Evolutionary conservation across 2,329 filamentous ascomycete genomes (phyloP), one percentile per base, ranked within the genome.

Genomic region (Didymella arachidicola): DNA sequence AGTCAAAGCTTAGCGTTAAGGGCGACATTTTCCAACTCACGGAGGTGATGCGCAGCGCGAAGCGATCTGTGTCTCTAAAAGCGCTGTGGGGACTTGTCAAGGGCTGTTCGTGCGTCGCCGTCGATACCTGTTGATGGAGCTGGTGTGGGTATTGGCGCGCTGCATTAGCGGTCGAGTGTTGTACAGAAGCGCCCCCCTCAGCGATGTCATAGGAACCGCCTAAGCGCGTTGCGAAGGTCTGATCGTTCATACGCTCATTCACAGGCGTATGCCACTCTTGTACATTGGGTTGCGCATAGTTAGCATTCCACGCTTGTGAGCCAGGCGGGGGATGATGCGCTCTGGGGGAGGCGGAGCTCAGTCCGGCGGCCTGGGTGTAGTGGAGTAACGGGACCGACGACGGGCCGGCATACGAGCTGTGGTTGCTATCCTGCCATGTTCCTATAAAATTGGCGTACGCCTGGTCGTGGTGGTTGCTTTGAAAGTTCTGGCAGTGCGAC

Each of bases 401-500:
- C 49, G 65, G 65, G 65, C 62, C 67, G 69, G 60, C 53, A 54
- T 66, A 68, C 61, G 70, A 64, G 59, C 65, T 57, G 53, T 68
- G 59, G 57, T 59, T 54, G 54, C 54, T 59, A 48, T 61, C 56
- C 46, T 67, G 65, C 72, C 71, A 74, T 61, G 69, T 57, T 26
- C 68, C 56, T 36, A 65, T 61, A 46, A 70, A 63, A 36, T 25
- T 49, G 45, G 57, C 36, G 34, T 66, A 65, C 22, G 26, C 30
- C 47, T 70, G 65, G 36, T 71, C 68, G 61, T 70, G 61, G 56
- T 51, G 53, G 61, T 52, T 59, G 42, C 61, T 51, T 50, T 64
- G 54, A 49, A 67, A 61, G 46, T 66, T 50, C 44, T 65, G 68
- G 67, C 71, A 70, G 66, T 70, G 71, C 62, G 70, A 69, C 53